Evolutionary conservation across 495 filamentous ascomycete genomes (phyloP), one percentile per base, ranked within the genome.

Genomic region (Penicillium simplicissimum): DNA sequence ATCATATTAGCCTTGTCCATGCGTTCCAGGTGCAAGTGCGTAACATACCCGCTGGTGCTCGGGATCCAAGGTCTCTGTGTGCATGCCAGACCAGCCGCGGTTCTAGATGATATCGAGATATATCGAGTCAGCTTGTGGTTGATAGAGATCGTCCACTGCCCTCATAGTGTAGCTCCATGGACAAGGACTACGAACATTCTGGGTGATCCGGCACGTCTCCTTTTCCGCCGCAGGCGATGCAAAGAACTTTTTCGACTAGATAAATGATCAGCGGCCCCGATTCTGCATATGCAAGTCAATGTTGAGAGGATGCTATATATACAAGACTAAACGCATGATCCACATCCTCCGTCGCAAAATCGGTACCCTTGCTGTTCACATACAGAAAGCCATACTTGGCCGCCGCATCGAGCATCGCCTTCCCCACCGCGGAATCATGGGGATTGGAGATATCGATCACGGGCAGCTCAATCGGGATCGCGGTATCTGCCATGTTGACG

Each of bases 61-160:
- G 4, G 92, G 90, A 74, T 97, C 93, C 25, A 97, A 79, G 0
- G 87, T 94, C 72, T 98, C 94, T 9, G 85, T 83, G 67, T 95
- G 90, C 90, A 96, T 93, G 5, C 85, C 85, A 2, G 88, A 85
- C 95, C 95, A 98, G 23, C 94, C 95, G 35, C 85, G 85, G 64
- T 98, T 97, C 79, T 89, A 65, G 13, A 47, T 3, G 52, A 14
- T 36, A 25, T 34, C 47, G 14, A n/a, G 14, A 38, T 14, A 6
- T 15, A 51, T 51, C 47, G 35, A 61, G 53, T 66, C 35, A 55
- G 49, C 54, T n/a, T 61, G 31, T 15, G 37, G 4, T 4, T 38
- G 34, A 9, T 23, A 19, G 19, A 25, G 23, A 31, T 7, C 28
- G 28, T 31, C 11, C 6, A 25, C 21, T 25, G 3, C 21, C 1